Evolutionary conservation across 306 rosid species (phyloP).

Genomic region (Styphnolobium japonicum): DNA sequence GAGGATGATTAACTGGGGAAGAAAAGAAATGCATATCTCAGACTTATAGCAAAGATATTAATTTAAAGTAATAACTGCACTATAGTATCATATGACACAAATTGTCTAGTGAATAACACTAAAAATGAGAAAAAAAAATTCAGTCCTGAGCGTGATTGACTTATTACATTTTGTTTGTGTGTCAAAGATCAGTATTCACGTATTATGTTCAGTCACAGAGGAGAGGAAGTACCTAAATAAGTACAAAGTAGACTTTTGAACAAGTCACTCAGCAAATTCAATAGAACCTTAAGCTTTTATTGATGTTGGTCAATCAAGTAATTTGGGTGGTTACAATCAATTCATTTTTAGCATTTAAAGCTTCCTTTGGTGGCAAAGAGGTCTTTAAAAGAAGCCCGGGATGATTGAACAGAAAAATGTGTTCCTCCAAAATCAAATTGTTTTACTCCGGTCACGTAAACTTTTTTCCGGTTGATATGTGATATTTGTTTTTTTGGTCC

Average conservation of each 20-base stretch:
- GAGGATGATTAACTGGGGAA: constrained; percentile 60
- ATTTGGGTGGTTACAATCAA: background rate
- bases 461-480: background rate
- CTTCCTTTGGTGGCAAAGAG: background rate
- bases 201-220: background rate
- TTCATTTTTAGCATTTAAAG: background rate
- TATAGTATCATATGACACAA: background rate
- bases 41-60: background rate
- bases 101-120: background rate
- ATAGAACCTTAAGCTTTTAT: background rate
- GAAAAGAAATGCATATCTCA: background rate
- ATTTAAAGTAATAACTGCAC: background rate
- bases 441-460: background rate
- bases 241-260: background rate
- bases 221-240: background rate
- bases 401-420: background rate
- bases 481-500: background rate
- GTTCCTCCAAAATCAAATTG: background rate
- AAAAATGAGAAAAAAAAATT: background rate
- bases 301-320: background rate
- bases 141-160: background rate
- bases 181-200: background rate
- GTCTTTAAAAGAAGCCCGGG: background rate
- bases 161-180: background rate
- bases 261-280: background rate